Conservation (phyloP, 495 filamentous ascomycete species). For the Recurvomyces mirabilis region DNA sequence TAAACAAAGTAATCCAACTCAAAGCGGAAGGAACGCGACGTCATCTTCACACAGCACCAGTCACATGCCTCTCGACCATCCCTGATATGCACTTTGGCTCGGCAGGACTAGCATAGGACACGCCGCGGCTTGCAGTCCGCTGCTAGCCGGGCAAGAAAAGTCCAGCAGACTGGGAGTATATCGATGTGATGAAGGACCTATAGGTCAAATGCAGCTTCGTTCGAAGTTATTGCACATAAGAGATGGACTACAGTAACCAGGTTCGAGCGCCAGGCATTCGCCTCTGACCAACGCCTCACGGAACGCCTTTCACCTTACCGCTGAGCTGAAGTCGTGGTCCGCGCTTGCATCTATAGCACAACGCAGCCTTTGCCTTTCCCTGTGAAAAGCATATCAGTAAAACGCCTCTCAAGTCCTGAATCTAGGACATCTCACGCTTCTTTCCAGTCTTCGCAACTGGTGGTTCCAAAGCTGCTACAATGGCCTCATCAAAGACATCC, state of each 20-base stretch:
- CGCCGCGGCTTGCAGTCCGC: no score
- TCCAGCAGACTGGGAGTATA: no score
- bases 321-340: no score
- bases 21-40: slow-evolving; percentile 7
- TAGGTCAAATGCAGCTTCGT: no score
- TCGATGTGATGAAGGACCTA: no score
- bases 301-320: slow-evolving; percentile 3
- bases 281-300: background rate
- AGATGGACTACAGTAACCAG: slow-evolving; percentile 1
- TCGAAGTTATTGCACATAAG: slow-evolving; percentile 2
- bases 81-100: no score
- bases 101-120: no score
- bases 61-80: no score
- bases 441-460: slow-evolving; percentile 23
- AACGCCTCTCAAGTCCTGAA: background rate
- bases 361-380: slow-evolving; percentile 21
- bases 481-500: slow-evolving; percentile 92
- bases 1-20: slow-evolving; percentile 7
- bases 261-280: background rate
- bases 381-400: background rate
- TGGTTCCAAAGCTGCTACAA: slow-evolving; percentile 35
- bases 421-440: slow-evolving; percentile 8
- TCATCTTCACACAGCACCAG: background rate
- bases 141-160: no score
- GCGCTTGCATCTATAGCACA: slow-evolving; percentile 22